Evolutionary conservation across 129 eudicot species (phyloP).

Genomic region (carrot (Daucus carota)): DH1_v3.0 NC_030382.2:47819501-47820000

Average conservation of each 20-base stretch:
- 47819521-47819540: neutral
- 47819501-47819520: neutral
- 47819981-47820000: constrained; percentile 16
- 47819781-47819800: constrained; percentile 16
- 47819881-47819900: neutral
- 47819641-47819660: neutral
- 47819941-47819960: neutral
- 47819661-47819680: neutral
- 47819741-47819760: constrained; percentile 8
- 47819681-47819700: constrained; percentile 3
- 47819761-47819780: constrained; percentile 26
- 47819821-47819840: constrained; percentile 12
- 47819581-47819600: neutral
- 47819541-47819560: neutral
- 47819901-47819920: neutral
- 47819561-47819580: too few species aligned
- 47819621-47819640: neutral
- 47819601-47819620: neutral
- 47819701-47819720: neutral
- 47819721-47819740: neutral
- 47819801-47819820: constrained; percentile 25
- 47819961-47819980: constrained; percentile 12
- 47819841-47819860: neutral
- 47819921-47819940: neutral
- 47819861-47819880: constrained; percentile 7